Base-by-base conservation (phyloP, 768 basidiomycete species). In the Suillus americanus region DNA sequence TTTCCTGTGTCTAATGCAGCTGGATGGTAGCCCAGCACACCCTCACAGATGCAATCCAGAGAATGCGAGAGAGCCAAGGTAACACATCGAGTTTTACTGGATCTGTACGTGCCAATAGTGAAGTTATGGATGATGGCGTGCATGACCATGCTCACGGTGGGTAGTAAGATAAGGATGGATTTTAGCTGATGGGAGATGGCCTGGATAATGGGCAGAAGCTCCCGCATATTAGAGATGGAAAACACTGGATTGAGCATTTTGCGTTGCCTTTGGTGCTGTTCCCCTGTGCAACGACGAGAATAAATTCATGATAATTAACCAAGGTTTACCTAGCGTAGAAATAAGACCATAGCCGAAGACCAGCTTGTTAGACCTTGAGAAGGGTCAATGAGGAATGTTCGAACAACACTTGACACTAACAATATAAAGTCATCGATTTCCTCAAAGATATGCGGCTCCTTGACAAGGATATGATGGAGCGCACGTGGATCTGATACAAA, bases 271-370 rank as follows among this genome's bases (percentile, higher is more conserved):
- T 51, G 23, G 28, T 62, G 61, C n/a, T 55, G 61, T 53, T 62
- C 61, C 8, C 61, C 61, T 62, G 37, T 3, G 28, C 45, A 37
- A 20, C 37, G 25, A 40, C 55, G 33, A 37, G 23, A 61, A 61
- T 0, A 18, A 13, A 72, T 51, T 50, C 20, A 2, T 6, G 20
- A 13, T 10, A 23, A 9, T 12, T 12, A 5, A 14, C 5, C 14
- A 33, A 35, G 9, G 35, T 35, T 35, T 35, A 71, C 73, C 72
- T 3, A 72, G 64, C 3, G 74, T 77, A 0, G 70, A 68, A 13
- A 73, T 64, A 20, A 77, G 68, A 12, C 75, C 71, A 16, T 71
- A 66, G 2, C 74, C 73, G 43, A 75, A 74, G 23, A 70, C 67
- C 3, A 72, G 20, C 48, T 60, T 18, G 51, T 62, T 62, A 0